phyloP scores from a whole-genome alignment of 2,329 filamentous ascomycete genomes.

The Alternaria conjuncta region DNA sequence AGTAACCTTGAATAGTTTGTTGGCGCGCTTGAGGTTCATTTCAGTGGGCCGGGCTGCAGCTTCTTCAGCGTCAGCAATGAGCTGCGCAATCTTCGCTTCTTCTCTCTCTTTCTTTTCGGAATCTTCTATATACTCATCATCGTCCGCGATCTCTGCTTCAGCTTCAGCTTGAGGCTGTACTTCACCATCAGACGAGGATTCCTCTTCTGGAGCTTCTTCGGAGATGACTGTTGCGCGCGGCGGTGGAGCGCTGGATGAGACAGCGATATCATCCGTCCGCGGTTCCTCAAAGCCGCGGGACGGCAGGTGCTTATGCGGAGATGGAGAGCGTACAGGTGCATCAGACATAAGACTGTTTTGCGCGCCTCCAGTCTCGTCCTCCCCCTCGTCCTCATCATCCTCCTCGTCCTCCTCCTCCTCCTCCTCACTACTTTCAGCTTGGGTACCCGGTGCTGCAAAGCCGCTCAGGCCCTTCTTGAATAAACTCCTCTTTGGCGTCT shows the following conservation, averaged over 20 bases:
- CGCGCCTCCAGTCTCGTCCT: conserved; percentile 23
- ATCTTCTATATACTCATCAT: conserved; percentile 61
- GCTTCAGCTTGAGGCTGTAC: background rate
- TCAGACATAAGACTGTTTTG: conserved; percentile 23
- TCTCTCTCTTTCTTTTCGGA: conserved; percentile 60
- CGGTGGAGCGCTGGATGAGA: conserved; percentile 20
- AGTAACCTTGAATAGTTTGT: conserved; percentile 62
- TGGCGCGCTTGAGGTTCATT: conserved; percentile 53
- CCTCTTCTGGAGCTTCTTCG: conserved; percentile 7
- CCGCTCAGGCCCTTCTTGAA: conserved; percentile 57
- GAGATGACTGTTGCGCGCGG: background rate
- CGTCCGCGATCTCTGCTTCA: conserved; percentile 40
- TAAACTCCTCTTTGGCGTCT: conserved; percentile 39
- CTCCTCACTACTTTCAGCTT: conserved; percentile 43
- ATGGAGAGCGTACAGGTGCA: conserved; percentile 22
- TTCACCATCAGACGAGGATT: conserved; percentile 9
- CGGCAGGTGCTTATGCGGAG: conserved; percentile 14
- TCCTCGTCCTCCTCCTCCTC: conserved; percentile 35
- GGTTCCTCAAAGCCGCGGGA: conserved; percentile 20
- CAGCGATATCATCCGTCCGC: conserved; percentile 21
- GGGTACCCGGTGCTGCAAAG: conserved; percentile 63
- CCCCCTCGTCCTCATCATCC: background rate
- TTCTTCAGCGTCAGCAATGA: conserved; percentile 57
- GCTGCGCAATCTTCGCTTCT: conserved; percentile 52
- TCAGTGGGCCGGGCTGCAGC: conserved; percentile 51